These are phyloP conservation scores for Talaromyces liani DNA, from an alignment of 495 filamentous ascomycete species.

Conservation along the genomic window DNA sequence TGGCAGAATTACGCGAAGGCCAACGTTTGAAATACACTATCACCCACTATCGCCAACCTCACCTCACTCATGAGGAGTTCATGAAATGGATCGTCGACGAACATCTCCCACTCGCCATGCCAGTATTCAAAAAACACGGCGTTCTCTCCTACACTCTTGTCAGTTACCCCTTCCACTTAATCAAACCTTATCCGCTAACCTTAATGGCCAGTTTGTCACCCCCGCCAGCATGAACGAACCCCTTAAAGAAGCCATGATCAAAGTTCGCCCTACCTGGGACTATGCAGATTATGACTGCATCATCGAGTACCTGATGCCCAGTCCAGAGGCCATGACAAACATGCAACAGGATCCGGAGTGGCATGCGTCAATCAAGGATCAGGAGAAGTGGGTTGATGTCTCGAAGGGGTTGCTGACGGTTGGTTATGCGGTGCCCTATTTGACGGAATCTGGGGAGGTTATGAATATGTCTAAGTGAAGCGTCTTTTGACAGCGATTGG, in stretches of 20 bases:
- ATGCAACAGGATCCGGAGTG: slow-evolving; percentile 22
- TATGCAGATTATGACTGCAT: slow-evolving; percentile 11
- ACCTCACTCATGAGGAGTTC: slow-evolving; percentile 24
- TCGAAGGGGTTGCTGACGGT: slow-evolving; percentile 18
- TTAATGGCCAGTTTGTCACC: slow-evolving; percentile 18
- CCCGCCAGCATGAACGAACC: slow-evolving; percentile 17
- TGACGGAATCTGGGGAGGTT: slow-evolving; percentile 10
- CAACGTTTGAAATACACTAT: slow-evolving; percentile 21
- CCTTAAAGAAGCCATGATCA: slow-evolving; percentile 15
- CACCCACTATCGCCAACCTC: slow-evolving; percentile 19
- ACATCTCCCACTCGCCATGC: slow-evolving; percentile 22
- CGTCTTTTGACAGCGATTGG: neutral
- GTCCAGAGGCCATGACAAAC: slow-evolving; percentile 13
- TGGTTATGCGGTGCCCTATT: slow-evolving; percentile 16
- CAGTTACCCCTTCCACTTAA: slow-evolving; percentile 7
- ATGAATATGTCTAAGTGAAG: slow-evolving; percentile 1
- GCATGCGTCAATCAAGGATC: slow-evolving; percentile 18
- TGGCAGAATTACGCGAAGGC: slow-evolving; percentile 10
- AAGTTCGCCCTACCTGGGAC: slow-evolving; percentile 15
- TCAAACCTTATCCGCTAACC: neutral
- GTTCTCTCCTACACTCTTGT: slow-evolving; percentile 18
- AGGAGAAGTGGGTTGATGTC: slow-evolving; percentile 22
- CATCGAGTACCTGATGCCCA: slow-evolving; percentile 10
- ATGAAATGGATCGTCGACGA: slow-evolving; percentile 25
- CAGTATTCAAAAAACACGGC: slow-evolving; percentile 23